These are phyloP conservation scores for Escallonia herrerae DNA, from an alignment of 129 eudicot species.

Conservation along the genomic window DNA sequence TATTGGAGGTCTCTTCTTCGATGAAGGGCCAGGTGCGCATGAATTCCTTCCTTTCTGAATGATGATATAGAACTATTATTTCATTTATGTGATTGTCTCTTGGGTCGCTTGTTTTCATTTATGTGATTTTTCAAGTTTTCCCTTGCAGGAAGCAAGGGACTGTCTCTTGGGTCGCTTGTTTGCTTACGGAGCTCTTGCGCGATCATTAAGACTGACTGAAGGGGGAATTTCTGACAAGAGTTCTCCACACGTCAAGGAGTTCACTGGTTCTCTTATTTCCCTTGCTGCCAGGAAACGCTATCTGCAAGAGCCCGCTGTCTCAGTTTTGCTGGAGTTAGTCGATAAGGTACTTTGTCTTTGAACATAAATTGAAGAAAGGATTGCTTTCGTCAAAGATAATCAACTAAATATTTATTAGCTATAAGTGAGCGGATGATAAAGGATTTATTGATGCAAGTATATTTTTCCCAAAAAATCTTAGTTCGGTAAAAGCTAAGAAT, in stretches of 20 bases:
- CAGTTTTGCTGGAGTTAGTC: slow-evolving; percentile 53
- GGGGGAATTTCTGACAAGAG: slow-evolving; percentile 39
- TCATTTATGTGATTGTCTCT: slow-evolving; percentile 29
- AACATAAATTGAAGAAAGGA: not conserved
- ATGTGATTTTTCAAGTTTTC: slow-evolving; percentile 1
- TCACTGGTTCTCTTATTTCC: slow-evolving; percentile 46
- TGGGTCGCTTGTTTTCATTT: slow-evolving; percentile 70
- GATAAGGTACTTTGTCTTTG: slow-evolving; percentile 56
- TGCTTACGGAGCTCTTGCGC: slow-evolving; percentile 92
- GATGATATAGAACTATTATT: not conserved
- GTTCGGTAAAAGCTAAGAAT: no score
- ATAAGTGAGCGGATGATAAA: no score
- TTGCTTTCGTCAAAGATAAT: not conserved
- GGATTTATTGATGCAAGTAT: no score
- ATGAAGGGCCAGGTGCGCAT: slow-evolving; percentile 95
- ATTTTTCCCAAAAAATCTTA: no score
- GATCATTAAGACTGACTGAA: slow-evolving; percentile 72
- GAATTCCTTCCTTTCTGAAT: not conserved
- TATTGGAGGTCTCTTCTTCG: slow-evolving; percentile 77
- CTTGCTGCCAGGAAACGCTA: slow-evolving; percentile 80
- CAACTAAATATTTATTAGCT: no score
- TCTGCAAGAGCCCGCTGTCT: slow-evolving; percentile 82
- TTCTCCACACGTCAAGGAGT: slow-evolving; percentile 48
- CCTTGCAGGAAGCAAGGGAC: slow-evolving; percentile 73
- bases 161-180: slow-evolving; percentile 87